phyloP scores from a whole-genome alignment of 83 land plant species.

The Diphasiastrum complanatum region DNA sequence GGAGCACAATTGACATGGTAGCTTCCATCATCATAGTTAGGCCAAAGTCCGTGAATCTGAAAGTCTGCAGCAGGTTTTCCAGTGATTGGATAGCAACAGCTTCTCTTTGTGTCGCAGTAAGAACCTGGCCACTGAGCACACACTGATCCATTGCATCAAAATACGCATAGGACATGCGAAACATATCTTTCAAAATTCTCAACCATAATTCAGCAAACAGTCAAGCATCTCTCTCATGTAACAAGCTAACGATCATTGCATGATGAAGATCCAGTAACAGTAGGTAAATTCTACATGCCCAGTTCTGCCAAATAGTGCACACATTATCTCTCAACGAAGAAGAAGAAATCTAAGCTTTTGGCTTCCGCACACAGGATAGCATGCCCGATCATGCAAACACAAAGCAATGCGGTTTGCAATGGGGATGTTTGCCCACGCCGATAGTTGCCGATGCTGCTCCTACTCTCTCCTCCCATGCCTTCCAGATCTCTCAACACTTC shows the following conservation, averaged over 20 bases:
- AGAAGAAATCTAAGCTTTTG: slow-evolving; percentile 56
- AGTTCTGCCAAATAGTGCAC: background rate
- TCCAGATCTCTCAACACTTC: no score
- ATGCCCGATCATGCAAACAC: no score
- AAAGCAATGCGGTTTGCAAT: no score
- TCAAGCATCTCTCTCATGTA: background rate
- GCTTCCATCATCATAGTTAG: slow-evolving; percentile 20
- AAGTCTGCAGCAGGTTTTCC: slow-evolving; percentile 24
- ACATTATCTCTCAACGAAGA: slow-evolving; percentile 51
- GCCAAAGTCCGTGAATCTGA: slow-evolving; percentile 29
- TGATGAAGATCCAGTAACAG: background rate
- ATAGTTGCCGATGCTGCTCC: no score
- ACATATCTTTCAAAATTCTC: no score
- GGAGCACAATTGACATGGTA: slow-evolving; percentile 18
- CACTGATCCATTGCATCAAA: background rate
- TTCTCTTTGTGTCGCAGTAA: slow-evolving; percentile 16
- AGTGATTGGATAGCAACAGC: slow-evolving; percentile 30
- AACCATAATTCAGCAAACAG: background rate
- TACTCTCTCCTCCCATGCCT: no score
- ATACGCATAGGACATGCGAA: background rate
- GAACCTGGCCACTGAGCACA: slow-evolving; percentile 33
- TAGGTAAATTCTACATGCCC: background rate
- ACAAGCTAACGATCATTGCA: background rate
- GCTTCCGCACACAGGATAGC: no score
- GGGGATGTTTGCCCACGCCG: no score